phyloP scores from a whole-genome alignment of 192 early-diverging fungal species.

The Podila horticola region DNA sequence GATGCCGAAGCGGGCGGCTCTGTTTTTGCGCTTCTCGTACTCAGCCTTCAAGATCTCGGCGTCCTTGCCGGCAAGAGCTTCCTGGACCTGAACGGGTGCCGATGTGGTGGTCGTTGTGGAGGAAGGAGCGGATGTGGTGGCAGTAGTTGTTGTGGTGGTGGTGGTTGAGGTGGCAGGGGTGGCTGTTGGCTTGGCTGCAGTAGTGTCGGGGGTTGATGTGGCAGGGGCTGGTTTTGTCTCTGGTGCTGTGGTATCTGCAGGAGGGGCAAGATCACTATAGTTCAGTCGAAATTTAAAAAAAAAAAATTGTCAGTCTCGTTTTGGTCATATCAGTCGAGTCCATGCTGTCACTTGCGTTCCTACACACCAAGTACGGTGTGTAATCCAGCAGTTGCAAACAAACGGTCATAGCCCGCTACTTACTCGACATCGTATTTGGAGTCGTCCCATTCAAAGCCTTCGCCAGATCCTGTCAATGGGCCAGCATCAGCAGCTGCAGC shows the following conservation, averaged over 20 bases:
- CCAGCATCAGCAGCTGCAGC: conserved; percentile 28
- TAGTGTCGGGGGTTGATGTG: neutral
- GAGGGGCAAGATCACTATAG: conserved; percentile 44
- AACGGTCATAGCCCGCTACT: too few species aligned
- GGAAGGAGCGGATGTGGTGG: conserved; percentile 14
- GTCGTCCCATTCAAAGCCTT: conserved; percentile 55
- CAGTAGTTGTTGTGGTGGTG: conserved; percentile 2
- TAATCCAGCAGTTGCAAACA: neutral
- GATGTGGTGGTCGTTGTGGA: conserved; percentile 11
- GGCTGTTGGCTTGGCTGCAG: conserved; percentile 5
- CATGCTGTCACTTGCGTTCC: neutral
- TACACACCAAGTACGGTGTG: neutral
- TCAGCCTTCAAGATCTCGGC: conserved; percentile 43
- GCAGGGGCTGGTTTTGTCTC: conserved; percentile 1
- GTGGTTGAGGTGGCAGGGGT: neutral
- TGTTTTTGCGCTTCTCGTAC: conserved; percentile 56
- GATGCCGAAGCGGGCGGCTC: conserved; percentile 60
- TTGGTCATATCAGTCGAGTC: neutral
- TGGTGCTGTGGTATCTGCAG: conserved; percentile 9
- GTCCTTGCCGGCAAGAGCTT: conserved; percentile 7
- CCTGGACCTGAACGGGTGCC: conserved; percentile 13
- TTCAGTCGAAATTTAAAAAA: too few species aligned
- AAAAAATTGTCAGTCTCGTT: neutral
- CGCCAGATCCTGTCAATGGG: conserved; percentile 40
- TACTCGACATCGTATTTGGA: conserved; percentile 22